These are phyloP conservation scores for Pichia rugopelliculosa DNA, from an alignment of 805 yeast genomes.

Conservation along the genomic window DNA sequence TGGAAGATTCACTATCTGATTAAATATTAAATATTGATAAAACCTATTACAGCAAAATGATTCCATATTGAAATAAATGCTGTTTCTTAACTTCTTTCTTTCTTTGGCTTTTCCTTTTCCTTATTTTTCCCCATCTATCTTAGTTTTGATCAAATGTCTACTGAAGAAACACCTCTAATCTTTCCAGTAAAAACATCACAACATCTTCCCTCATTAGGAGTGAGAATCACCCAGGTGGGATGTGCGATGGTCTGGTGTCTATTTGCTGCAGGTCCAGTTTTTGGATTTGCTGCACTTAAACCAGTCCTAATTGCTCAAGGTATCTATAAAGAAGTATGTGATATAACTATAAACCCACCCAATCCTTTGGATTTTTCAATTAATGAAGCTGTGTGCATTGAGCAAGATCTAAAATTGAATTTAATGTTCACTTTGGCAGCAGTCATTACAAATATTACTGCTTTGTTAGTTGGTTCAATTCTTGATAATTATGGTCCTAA, in stretches of 20 bases:
- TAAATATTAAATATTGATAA: too few relatives aligned
- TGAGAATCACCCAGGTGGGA: conserved; percentile 44
- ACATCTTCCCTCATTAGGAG: conserved; percentile 19
- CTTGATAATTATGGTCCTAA: conserved; percentile 78
- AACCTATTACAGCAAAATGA: too few relatives aligned
- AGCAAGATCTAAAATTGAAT: conserved; percentile 80
- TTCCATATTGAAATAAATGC: too few relatives aligned
- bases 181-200: conserved; percentile 4
- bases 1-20: too few relatives aligned
- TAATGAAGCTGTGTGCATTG: conserved; percentile 39
- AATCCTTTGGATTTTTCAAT: neutral
- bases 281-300: conserved; percentile 93
- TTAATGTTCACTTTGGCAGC: conserved; percentile 82
- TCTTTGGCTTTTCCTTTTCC: neutral
- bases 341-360: conserved; percentile 10
- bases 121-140: neutral
- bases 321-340: conserved; percentile 61
- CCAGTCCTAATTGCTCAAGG: conserved; percentile 74
- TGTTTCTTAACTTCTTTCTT: neutral
- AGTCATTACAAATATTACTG: conserved; percentile 75
- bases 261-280: conserved; percentile 86
- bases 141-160: conserved; percentile 6
- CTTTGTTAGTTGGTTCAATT: conserved; percentile 74
- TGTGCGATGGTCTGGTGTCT: conserved; percentile 87
- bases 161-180: conserved; percentile 23